Evolutionary conservation across 441 rosid species (phyloP), one percentile per base, ranked within the genome.

Genomic region (Flueggea neowawraea): DNA sequence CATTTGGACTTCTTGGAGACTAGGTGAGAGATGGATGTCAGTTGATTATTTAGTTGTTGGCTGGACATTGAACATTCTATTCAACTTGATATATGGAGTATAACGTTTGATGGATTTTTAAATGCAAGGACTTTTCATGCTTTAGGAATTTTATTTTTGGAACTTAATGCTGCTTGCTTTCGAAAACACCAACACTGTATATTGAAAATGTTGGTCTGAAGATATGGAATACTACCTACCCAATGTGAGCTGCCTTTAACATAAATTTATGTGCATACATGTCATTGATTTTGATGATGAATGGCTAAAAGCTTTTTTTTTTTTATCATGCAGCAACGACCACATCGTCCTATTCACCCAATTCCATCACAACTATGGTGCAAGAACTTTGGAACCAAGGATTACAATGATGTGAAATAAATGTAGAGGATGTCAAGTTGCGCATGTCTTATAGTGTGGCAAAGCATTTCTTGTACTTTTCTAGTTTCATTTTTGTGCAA

Each of bases 291-390:
- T 22, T 22, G 28, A 22, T 55, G 31, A 54, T 15, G 32, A 51
- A 31, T 16, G 43, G 52, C 62, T 61, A 45, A 14, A 48, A 43
- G 15, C 4, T 16, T 11, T 57, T 12, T 57, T 6, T 16, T 16
- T 62, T n/a, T 32, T 50, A 58, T 67, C 28, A 71, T 73, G 82
- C 88, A 95, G 98, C 99, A 91, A 95, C 88, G 98, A 62, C 98
- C 99, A 58, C 99, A 91, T 63, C 80, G 73, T 60, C 98, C 99
- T 0, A 85, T 95, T 68, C 96, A 93, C 17, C 99, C 98, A 12
- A 95, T 95, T 72, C 99, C 99, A 13, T 95, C 99, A 5, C 98
- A 94, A 77, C 74, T 91, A 0, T 95, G 99, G 99, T 95, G 99
- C 91, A 91, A 95, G 83, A 95, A 95, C 76, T 95, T 95, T 69